These are phyloP conservation scores for Colletotrichum sp. DNA, from an alignment of 2,329 filamentous ascomycete genomes.

Conservation along the genomic window DNA sequence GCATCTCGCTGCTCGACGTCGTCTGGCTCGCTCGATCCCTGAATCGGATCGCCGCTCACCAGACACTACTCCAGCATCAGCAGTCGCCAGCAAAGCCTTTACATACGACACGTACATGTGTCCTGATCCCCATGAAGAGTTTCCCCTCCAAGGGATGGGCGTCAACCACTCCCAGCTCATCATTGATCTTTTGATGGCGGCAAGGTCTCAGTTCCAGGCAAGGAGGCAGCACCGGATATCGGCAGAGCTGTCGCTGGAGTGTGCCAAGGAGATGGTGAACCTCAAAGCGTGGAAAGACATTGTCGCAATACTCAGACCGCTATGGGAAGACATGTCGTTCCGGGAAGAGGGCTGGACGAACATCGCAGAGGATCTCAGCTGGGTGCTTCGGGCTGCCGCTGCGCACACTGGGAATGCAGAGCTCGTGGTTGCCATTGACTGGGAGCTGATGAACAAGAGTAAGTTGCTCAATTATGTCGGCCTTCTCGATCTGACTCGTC, in stretches of 20 bases:
- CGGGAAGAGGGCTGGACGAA: slow-evolving; percentile 65
- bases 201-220: slow-evolving; percentile 58
- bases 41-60: slow-evolving; percentile 63
- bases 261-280: slow-evolving; percentile 59
- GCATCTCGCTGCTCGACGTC: slow-evolving; percentile 59
- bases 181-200: slow-evolving; percentile 54
- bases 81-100: slow-evolving; percentile 55
- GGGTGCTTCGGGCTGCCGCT: slow-evolving; percentile 65
- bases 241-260: slow-evolving; percentile 62
- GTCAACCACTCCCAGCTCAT: slow-evolving; percentile 63
- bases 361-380: slow-evolving; percentile 64
- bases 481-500: slow-evolving; percentile 23
- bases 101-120: slow-evolving; percentile 72
- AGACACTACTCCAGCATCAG: slow-evolving; percentile 49
- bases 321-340: slow-evolving; percentile 64
- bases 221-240: slow-evolving; percentile 58
- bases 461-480: slow-evolving; percentile 28
- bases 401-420: slow-evolving; percentile 55
- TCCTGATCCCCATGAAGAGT: slow-evolving; percentile 66
- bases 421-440: slow-evolving; percentile 66
- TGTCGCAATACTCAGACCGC: slow-evolving; percentile 56
- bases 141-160: slow-evolving; percentile 54
- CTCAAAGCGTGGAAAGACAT: slow-evolving; percentile 58
- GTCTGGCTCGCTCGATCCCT: slow-evolving; percentile 60
- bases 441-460: slow-evolving; percentile 68